Evolutionary conservation across 2,329 filamentous ascomycete genomes (phyloP).

Genomic region (Colletotrichum sp.): DNA sequence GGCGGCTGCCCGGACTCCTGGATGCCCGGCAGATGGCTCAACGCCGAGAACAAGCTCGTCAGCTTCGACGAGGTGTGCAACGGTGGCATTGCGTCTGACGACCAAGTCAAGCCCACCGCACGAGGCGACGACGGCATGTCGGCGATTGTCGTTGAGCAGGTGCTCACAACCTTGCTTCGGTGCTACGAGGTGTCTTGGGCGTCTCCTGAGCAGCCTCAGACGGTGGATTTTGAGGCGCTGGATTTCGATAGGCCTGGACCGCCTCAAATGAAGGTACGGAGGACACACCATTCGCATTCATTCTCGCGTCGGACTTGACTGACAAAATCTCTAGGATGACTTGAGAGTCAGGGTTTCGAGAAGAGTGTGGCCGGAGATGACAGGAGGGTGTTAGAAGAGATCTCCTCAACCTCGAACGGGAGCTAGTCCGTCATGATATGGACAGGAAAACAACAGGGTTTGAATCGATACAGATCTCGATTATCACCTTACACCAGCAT

Average conservation of each 20-base stretch:
- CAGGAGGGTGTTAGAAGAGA: constrained; percentile 2
- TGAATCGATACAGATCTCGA: accelerated
- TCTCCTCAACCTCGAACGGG: not conserved
- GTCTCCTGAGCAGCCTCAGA: not conserved
- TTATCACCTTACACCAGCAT: not conserved
- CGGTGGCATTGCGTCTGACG: not conserved
- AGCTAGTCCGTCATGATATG: accelerated
- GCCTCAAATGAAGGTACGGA: constrained; percentile 18
- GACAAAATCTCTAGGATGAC: not conserved
- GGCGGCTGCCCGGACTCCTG: constrained; percentile 18
- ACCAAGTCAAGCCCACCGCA: not conserved
- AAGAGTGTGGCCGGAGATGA: constrained; percentile 11
- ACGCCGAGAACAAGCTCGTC: constrained; percentile 13
- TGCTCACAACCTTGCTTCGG: constrained; percentile 19
- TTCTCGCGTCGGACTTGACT: not conserved
- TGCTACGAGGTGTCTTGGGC: constrained; percentile 23
- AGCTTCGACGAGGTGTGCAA: not conserved
- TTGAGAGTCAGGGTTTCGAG: constrained; percentile 1
- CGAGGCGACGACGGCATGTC: constrained; percentile 17
- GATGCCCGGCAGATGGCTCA: constrained; percentile 24
- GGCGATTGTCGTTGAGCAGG: constrained; percentile 1
- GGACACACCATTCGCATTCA: not conserved
- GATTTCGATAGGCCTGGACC: constrained; percentile 22
- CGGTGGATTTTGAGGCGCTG: constrained; percentile 2
- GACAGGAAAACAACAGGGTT: accelerated